A percentile compares a stretch with the other conserved stretches of the same genome.
Conservation (phyloP, 495 filamentous ascomycete genomes). For the Chaetomium cochliodes region DNA sequence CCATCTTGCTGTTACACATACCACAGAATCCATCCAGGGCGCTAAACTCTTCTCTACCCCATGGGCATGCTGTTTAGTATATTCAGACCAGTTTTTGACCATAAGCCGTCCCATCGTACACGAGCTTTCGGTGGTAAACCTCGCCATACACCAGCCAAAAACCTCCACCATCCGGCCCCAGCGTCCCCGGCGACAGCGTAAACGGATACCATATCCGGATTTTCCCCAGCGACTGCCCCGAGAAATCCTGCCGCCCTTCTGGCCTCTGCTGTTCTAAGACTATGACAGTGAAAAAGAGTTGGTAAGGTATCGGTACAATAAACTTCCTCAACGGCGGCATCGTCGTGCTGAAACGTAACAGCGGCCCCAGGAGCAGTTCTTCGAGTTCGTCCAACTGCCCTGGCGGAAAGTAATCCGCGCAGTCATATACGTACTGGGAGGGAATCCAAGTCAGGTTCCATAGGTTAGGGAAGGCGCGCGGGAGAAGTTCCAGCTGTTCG, state of each 20-base stretch:
- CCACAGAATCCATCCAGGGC: too few species aligned
- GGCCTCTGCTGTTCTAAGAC: not conserved
- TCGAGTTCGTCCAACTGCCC: not conserved
- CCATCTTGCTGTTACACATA: too few species aligned
- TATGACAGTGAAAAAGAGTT: not conserved
- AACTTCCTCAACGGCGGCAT: not conserved
- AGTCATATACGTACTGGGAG: not conserved
- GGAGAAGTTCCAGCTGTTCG: not conserved
- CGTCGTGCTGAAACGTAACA: not conserved
- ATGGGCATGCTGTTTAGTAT: too few species aligned
- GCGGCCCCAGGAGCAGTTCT: not conserved
- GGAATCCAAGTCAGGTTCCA: not conserved
- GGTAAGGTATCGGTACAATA: not conserved
- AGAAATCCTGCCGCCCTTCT: not conserved
- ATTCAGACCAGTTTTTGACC: too few species aligned
- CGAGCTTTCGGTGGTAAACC: too few species aligned
- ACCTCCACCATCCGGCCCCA: not conserved
- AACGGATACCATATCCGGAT: constrained; percentile 5
- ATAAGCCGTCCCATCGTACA: too few species aligned
- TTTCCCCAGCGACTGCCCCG: not conserved
- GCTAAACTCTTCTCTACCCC: too few species aligned
- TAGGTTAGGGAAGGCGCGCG: not conserved
- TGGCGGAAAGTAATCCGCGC: not conserved
- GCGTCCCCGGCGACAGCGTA: not conserved
- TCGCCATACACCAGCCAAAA: not conserved